Evolutionary conservation across 2,329 filamentous ascomycete species (phyloP).

Genomic region (Pseudogymnoascus verrucosus): DNA sequence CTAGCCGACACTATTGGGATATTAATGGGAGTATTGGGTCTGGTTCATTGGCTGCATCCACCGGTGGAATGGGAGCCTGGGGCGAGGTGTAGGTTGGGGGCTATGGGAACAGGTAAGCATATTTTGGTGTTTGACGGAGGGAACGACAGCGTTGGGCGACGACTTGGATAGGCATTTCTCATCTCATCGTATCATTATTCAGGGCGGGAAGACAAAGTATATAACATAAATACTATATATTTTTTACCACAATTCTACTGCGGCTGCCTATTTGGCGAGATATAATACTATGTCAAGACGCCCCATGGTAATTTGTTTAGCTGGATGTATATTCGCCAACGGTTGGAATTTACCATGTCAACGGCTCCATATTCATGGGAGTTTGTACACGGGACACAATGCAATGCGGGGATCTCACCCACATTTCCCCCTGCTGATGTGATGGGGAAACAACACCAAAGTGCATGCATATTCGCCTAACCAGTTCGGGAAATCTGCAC

Average conservation of each 20-base stretch:
- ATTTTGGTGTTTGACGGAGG: conserved; percentile 5
- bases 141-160: not conserved
- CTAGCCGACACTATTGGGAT: conserved; percentile 86
- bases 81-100: conserved; percentile 52
- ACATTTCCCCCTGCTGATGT: not conserved
- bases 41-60: conserved; percentile 59
- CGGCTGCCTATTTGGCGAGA: not conserved
- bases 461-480: conserved; percentile 1
- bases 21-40: conserved; percentile 74
- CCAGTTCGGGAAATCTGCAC: not conserved
- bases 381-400: not conserved
- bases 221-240: not conserved
- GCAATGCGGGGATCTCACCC: not conserved
- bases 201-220: not conserved
- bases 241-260: not conserved
- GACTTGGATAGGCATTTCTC: conserved; percentile 5
- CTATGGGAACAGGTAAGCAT: not conserved
- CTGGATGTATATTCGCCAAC: no score
- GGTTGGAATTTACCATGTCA: no score
- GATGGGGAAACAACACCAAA: conserved; percentile 1
- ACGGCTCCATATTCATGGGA: not conserved
- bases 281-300: not conserved
- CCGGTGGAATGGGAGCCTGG: conserved; percentile 67
- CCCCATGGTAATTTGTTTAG: not conserved
- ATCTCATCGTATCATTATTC: not conserved